Conservation (phyloP, 352 stramenopile species). For the Pythium dissotocum region DNA sequence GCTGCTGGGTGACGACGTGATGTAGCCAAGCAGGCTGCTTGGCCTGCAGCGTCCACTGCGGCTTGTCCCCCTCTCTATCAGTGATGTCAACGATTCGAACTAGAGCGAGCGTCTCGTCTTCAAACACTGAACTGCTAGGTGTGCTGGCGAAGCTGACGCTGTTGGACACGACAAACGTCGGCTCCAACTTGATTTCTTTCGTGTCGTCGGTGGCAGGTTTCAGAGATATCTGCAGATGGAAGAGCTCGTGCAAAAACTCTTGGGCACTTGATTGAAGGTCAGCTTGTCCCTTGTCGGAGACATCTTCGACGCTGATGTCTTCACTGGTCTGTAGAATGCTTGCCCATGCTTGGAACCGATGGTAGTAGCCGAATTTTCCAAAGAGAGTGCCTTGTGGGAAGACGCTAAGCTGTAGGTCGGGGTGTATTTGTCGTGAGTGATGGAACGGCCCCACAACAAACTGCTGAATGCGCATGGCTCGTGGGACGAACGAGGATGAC, state of each 20-base stretch:
- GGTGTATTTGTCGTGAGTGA: background rate
- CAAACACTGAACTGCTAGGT: constrained; percentile 1
- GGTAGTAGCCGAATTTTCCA: constrained; percentile 20
- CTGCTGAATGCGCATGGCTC: constrained; percentile 9
- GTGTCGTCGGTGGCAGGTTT: constrained; percentile 17
- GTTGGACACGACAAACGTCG: constrained; percentile 10
- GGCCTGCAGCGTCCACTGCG: constrained; percentile 6
- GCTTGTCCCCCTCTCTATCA: background rate
- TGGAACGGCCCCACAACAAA: constrained; percentile 28
- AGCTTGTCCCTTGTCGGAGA: background rate
- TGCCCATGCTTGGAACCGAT: constrained; percentile 15
- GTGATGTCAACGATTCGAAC: constrained; percentile 2
- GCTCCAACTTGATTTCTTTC: background rate
- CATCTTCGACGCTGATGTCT: background rate
- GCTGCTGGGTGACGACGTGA: constrained; percentile 14
- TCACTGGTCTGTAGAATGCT: background rate
- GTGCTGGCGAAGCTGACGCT: background rate
- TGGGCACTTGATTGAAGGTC: background rate
- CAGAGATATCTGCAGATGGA: constrained; percentile 5
- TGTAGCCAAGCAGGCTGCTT: constrained; percentile 19
- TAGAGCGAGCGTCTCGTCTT: background rate
- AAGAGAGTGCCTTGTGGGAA: constrained; percentile 30
- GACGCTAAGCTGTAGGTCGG: constrained; percentile 5
- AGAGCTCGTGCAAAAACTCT: background rate
- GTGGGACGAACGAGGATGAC: background rate